Evolutionary conservation across 2,329 filamentous ascomycete genomes (phyloP).

Genomic region (Leptographium radiaticola): DNA sequence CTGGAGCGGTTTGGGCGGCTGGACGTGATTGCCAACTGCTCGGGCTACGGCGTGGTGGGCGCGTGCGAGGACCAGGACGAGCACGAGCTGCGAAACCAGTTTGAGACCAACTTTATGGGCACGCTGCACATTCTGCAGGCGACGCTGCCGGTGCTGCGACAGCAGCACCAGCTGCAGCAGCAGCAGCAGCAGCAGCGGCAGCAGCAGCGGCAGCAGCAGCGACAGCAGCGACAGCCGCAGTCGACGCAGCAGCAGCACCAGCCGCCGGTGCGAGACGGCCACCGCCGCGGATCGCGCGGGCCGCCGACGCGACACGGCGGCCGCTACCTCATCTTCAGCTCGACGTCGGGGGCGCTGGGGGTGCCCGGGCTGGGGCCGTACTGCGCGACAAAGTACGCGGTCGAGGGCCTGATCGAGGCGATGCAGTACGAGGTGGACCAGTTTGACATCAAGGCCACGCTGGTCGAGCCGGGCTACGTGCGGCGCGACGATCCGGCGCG

Average conservation of each 20-base stretch:
- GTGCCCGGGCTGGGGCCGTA: constrained; percentile 89
- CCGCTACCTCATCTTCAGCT: constrained; percentile 89
- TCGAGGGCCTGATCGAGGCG: constrained; percentile 88
- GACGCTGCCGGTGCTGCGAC: constrained; percentile 75
- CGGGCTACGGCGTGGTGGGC: constrained; percentile 89
- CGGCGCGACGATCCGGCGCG: constrained; percentile 55
- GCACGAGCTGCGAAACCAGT: constrained; percentile 86
- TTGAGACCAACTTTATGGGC: constrained; percentile 96
- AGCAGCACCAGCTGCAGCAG: constrained; percentile 27
- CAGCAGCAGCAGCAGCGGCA: background rate
- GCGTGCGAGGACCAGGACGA: constrained; percentile 96
- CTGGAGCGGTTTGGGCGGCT: constrained; percentile 66
- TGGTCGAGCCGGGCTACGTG: constrained; percentile 85
- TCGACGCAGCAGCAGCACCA: background rate
- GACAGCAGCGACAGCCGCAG: background rate
- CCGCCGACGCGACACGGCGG: constrained; percentile 31
- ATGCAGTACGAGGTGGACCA: constrained; percentile 90
- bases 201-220: background rate
- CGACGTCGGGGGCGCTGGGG: constrained; percentile 80
- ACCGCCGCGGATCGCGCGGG: background rate
- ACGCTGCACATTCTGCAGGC: constrained; percentile 86
- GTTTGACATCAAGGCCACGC: constrained; percentile 86
- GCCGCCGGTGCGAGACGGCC: background rate
- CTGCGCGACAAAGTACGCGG: constrained; percentile 93
- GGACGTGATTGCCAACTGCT: constrained; percentile 87